Evolutionary conservation across 2,329 filamentous ascomycete species (phyloP).

Genomic region (Xylaria sp.): DNA sequence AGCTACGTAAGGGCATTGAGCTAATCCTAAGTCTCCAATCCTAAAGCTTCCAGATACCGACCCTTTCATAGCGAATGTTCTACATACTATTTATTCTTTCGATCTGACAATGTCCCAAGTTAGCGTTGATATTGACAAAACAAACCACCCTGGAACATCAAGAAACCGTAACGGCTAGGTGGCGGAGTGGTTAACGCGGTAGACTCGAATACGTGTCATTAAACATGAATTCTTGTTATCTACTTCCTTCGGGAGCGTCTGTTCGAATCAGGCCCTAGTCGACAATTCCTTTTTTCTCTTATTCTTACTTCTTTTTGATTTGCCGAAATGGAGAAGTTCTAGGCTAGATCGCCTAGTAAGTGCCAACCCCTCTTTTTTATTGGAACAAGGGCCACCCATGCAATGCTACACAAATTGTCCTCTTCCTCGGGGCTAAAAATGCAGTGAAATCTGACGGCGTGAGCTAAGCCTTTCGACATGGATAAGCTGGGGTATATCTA

Average conservation of each 20-base stretch:
- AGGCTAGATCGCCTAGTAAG: too few relatives aligned
- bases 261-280: constrained; percentile 28
- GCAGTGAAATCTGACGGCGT: not conserved
- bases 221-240: not conserved
- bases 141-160: too few relatives aligned
- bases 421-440: not conserved
- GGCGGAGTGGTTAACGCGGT: constrained; percentile 37
- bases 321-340: not conserved
- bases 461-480: too few relatives aligned
- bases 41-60: not conserved
- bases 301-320: not conserved
- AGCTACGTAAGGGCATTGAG: too few relatives aligned
- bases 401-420: not conserved
- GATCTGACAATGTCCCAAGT: too few relatives aligned
- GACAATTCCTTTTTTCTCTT: not conserved
- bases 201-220: constrained; percentile 20
- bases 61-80: not conserved
- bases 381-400: too few relatives aligned
- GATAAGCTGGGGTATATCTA: too few relatives aligned
- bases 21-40: too few relatives aligned
- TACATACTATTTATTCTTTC: too few relatives aligned
- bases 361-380: not conserved
- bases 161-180: constrained; percentile 14
- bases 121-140: too few relatives aligned
- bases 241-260: constrained; percentile 26